Base-by-base conservation (phyloP, 495 filamentous ascomycete species). In the Entonaema liquescens region DNA sequence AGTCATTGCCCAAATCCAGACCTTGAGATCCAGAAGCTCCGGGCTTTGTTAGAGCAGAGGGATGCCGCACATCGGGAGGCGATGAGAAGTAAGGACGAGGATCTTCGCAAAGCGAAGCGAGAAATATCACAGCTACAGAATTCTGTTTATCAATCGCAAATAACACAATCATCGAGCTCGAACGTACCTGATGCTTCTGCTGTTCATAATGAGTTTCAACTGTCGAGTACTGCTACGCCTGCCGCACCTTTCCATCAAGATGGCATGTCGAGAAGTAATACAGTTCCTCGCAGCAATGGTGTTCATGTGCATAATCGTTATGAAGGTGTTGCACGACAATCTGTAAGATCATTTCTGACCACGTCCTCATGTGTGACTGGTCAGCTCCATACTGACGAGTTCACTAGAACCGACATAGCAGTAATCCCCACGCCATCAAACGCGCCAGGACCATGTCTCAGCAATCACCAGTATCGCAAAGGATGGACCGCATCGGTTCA, bases 71-170 rank as follows among this genome's bases (percentile, higher is more conserved):
- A 71, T 54, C 62, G 11, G 59, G 60, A 72, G 65, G 70, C 60
- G 64, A 71, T 77, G 67, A 73, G 63, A 31, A 75, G 31, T 54
- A 75, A 73, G 59, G 69, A 77, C 12, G 70, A 71, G 52, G 73
- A 75, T 64, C 73, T 77, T 62, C 66, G 60, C 65, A 66, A 40
- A 61, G 68, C 73, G 63, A 68, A 71, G 36, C 75, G 69, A 57
- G 76, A 80, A 40, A 36, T 78, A 65, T 71, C 68, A 35, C 68
- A 75, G 31, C 64, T 78, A 38, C 77, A 77, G 47, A 75, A 64
- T 58, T 79, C 79, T 52, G 63, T 68, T 65, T 76, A 71, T 52
- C 80, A 82, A 74, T 72, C 73, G 62, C 73, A 73, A 71, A 70
- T 75, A 55, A 67, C 64, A 52, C 74, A 67, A 23, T 65, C 62